Base-by-base conservation (phyloP, 345 rosid genomes). In the Gossypium mustelinum region DNA sequence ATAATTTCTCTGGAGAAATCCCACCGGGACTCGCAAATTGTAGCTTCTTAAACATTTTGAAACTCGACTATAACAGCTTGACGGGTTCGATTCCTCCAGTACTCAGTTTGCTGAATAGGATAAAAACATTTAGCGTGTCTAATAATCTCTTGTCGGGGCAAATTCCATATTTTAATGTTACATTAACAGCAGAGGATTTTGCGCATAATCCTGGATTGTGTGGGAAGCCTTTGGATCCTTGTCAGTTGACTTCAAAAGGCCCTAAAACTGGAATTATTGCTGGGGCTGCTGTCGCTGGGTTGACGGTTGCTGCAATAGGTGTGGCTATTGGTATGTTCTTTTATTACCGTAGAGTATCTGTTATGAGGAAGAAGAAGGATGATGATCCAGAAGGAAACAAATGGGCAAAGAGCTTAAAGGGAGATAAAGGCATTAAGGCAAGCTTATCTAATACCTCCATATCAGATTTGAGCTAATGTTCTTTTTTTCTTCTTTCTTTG, bases 301-400 rank as follows among this genome's bases (percentile, higher is more conserved):
- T 89, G 73, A 88, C 90, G 17, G 73, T 65, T 64, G 93, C 94
- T 8, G 95, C 98, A 7, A 24, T 91, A 71, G 79, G 82, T 59
- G 83, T 89, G 57, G 89, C 81, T 54, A 60, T 84, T 41, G 86
- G 55, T 25, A 8, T 89, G 87, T 77, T 84, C 84, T 81, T 87
- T 81, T 86, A 84, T 76, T 74, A 74, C 82, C 92, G 97, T 72
- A 89, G 68, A 81, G 44, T 81, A 73, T 68, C 86, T 73, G 68
- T 55, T 74, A 82, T 60, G 83, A 85, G 81, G 86, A 94, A 85
- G 86, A 94, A 86, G 93, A 92, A 87, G 88, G 87, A 83, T 7
- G 94, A 87, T 70, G 98, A 94, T 79, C 98, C 98, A 48, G 90
- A 91, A 55, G 98, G 97, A 76, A 94, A 94, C 81, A 89, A 83